These are phyloP conservation scores for Parafenestella ontariensis DNA, from an alignment of 2,329 filamentous ascomycete species.

Conservation along the genomic window DNA sequence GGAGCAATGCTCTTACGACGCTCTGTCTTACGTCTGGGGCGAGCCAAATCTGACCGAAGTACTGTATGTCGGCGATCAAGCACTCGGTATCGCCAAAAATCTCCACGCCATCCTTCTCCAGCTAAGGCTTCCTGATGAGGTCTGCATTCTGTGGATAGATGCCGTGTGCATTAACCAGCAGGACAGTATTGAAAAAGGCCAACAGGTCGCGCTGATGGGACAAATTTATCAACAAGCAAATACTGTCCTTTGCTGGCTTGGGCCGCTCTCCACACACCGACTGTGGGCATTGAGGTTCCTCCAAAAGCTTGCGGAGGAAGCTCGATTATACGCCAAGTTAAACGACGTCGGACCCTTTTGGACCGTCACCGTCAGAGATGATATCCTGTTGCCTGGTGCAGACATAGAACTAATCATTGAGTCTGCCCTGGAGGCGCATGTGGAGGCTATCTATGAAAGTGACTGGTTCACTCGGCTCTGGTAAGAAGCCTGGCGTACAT, in stretches of 20 bases:
- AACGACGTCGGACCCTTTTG: not conserved
- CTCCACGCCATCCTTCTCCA: not conserved
- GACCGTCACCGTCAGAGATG: not conserved
- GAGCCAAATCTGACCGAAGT: not conserved
- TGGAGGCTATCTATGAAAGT: constrained; percentile 2
- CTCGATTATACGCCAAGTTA: not conserved
- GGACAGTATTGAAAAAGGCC: not conserved
- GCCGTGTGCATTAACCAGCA: constrained; percentile 2
- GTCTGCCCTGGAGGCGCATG: not conserved
- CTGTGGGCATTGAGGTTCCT: not conserved
- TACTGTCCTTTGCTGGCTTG: not conserved
- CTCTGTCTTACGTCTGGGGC: not conserved
- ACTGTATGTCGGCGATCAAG: not conserved
- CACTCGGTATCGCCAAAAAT: not conserved
- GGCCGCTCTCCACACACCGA: not conserved
- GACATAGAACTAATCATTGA: not conserved
- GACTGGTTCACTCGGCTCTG: constrained; percentile 8
- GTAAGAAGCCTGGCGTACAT: not conserved
- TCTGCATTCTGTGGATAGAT: constrained; percentile 3
- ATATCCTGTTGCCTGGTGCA: not conserved
- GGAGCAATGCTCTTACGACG: not conserved
- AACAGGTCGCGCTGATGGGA: constrained; percentile 1
- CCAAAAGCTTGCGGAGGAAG: not conserved
- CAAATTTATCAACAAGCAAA: constrained; percentile 1
- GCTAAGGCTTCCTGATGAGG: not conserved